Base-by-base conservation (phyloP, 176 grass and related monocot genomes). In the Rhynchospora pubera region DNA sequence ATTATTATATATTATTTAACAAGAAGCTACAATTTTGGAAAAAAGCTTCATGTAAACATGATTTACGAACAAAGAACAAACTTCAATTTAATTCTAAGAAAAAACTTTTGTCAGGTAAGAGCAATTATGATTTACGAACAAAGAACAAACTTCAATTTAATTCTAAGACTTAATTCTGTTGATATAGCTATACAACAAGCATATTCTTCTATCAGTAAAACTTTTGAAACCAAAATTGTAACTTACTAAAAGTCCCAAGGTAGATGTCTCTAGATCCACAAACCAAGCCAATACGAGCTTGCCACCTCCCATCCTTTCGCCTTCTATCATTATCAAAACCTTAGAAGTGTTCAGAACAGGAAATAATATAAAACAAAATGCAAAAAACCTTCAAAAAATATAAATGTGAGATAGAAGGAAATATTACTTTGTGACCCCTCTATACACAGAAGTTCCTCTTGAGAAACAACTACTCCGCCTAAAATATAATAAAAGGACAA, bases 401-500 rank as follows among this genome's bases (percentile, higher is more conserved):
- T 47, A 1, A 84, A 65, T 55, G 72, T 0, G 84, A 83, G 81
- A 83, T 73, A 64, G 75, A 79, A 14, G 74, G 64, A 60, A 65
- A 85, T 51, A 30, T 69, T 83, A 99, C 96, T 93, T 99, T 66
- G 96, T 99, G 26, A 99, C 96, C 86, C 96, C 96, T 91, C 96
- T 93, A 81, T 95, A 99, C 61, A 82, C 78, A 51, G 92, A 99
- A 89, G 96, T 92, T n/a, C 96, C 96, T 87, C 96, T 99, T 52
- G 96, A 99, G 86, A 99, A 99, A 79, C 96, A 99, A 69, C 92
- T 95, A 79, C 96, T 99, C 84, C 91, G 88, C 70, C 96, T 99
- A 91, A 67, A n/a, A 32, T 63, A 79, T 13, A 48, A 84, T 39
- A 62, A 57, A 21, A 59, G 7, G 43, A 55, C 39, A 6, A 59